Base-by-base conservation (phyloP, 768 basidiomycete species). In the Boletus pseudo-olivaceus region DNA sequence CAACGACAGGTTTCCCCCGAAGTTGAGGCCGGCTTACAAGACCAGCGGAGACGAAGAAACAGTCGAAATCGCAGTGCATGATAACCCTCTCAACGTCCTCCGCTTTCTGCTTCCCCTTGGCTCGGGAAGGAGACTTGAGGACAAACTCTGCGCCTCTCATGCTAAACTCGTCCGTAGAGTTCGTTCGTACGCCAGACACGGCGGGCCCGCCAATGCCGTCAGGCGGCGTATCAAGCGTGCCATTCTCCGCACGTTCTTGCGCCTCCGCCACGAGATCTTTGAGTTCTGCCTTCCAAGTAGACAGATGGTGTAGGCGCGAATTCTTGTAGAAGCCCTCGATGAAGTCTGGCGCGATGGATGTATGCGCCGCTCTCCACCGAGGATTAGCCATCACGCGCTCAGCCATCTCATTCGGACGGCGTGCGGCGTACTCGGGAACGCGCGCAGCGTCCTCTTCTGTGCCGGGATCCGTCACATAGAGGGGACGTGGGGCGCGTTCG, bases 1-100 rank as follows among this genome's bases (percentile, higher is more conserved):
- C 97, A 0, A 96, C 94, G 9, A 88, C 85, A 0, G 97, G 92
- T 67, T 89, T 92, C 1, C 94, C 93, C 49, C 82, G 82, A 42
- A 97, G 71, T 55, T 96, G 81, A 0, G 93, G 91, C 2, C 93
- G 77, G 53, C 78, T 83, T 2, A 90, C 76, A 47, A 95, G 72
- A 0, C 93, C 92, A n/a, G 87, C 96, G 1, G 90, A 86, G 11
- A 98, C 95, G 66, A 99, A 99, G 77, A 98, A 98, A 58, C 87
- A 93, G 64, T 99, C 97, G 59, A 98, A 98, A 68, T 94, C 92
- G 60, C 89, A 91, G 62, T 94, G 92, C 89, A 94, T 90, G 62
- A 93, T 88, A 10, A 90, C 82, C 15, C 79, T 78, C 40, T 84
- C 80, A 33, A 76, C 60, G 19, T 76, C 73, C 27, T 76, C 72